Evolutionary conservation across 768 basidiomycete genomes (phyloP), one percentile per base, ranked within the genome.

Genomic region (Collybia nuda): DNA sequence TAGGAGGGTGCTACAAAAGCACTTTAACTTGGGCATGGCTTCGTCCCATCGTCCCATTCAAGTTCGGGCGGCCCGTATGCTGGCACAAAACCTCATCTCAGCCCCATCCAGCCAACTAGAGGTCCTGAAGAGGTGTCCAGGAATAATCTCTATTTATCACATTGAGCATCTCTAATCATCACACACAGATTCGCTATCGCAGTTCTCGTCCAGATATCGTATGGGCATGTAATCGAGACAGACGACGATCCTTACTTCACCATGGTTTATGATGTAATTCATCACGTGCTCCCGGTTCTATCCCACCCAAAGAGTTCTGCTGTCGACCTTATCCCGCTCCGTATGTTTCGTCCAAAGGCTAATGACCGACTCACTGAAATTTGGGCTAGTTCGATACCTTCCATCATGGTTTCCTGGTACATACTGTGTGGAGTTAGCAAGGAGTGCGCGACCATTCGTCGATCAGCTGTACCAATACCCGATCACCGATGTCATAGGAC

Each of bases 81-180:
- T 76, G 23, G 57, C 71, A 15, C 41, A 56, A 14, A 65, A 63
- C 6, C 37, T 76, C 7, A 47, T 67, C n/a, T 48, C 52, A 14
- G 48, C 58, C 15, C 69, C 70, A 1, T 22, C 9, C 22, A 47
- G 5, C 32, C 36, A 21, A 26, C 44, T 11, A 46, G 48, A 11
- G 58, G 53, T 17, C 28, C 47, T 28, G 51, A 51, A 11, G 58
- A 54, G 3, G 52, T 43, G n/a, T n/a, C n/a, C n/a, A 6, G 59
- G 55, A 21, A 36, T 36, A 11, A 38, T 62, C 3, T 55, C 55
- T 43, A 7, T 57, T 9, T 53, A 53, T 21, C 56, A 52, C 19
- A 43, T 54, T 69, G 43, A 44, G 64, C 53, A 14, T 54, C 53
- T 0, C 57, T 53, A 48, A 55, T 59, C 22, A 56, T 56, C 9